Evolutionary conservation across 352 stramenopile genomes (phyloP), one percentile per base, ranked within the genome.

Genomic region (Pythium myriotylum): DNA sequence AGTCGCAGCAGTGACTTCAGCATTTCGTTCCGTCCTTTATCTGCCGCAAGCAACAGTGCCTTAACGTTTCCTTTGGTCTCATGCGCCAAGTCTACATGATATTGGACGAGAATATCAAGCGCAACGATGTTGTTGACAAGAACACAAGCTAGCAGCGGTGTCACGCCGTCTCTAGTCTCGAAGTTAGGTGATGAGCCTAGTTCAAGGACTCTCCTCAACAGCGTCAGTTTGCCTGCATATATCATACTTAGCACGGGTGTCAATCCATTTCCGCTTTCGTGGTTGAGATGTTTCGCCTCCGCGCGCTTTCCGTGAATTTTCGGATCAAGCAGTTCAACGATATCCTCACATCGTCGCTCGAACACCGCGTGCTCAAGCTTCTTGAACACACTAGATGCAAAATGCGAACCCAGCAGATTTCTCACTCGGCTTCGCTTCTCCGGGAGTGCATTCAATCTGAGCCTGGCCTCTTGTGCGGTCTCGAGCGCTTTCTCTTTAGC

Each of bases 231-330:
- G 4, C 58, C 4, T 29, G 59, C 59, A 24, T 80, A 79, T 35
- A 89, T 84, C n/a, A 76, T 39, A 4, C 68, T 70, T 2, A 91
- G 60, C 32, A 76, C 49, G 23, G 79, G 77, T 13, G 79, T 89
- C 9, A 88, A 70, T 5, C 72, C 72, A 14, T 88, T 88, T 20
- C 61, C 33, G 20, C 81, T 89, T 42, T 91, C 77, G 17, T 84
- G 61, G 23, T 89, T 74, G 13, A 83, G 40, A 24, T 87, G 29
- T 7, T 43, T 27, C 3, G 50, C 9, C 10, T 45, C 24, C n/a
- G 14, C 19, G 2, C 40, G 33, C 19, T 63, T 62, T 17, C 42
- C 46, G 29, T 12, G 23, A 6, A 60, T 27, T 20, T 65, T 45
- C 19, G 53, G 62, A 1, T 84, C 68, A 13, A 91, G 73, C 1